phyloP scores from a whole-genome alignment of 768 basidiomycete species.

The Amanita molliuscula region DNA sequence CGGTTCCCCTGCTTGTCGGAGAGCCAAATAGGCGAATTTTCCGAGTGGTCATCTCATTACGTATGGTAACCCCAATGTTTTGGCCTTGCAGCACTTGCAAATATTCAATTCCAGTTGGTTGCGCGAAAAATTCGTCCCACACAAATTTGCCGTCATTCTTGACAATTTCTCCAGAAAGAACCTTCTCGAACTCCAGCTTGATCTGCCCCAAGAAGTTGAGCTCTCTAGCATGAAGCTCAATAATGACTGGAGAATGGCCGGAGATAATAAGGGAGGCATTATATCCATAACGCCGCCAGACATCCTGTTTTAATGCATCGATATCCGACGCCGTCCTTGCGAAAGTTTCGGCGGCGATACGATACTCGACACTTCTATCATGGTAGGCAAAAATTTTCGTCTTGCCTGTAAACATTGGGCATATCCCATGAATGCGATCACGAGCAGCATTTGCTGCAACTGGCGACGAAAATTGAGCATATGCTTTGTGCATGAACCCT shows the following conservation, averaged over 20 bases:
- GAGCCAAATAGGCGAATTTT: constrained; percentile 47
- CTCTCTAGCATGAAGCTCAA: constrained; percentile 43
- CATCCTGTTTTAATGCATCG: constrained; percentile 26
- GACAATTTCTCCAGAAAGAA: constrained; percentile 52
- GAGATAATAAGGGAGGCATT: constrained; percentile 15
- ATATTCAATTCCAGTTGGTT: constrained; percentile 30
- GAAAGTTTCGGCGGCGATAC: constrained; percentile 27
- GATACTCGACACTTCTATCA: constrained; percentile 39
- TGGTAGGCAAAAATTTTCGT: constrained; percentile 42
- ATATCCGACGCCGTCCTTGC: constrained; percentile 34
- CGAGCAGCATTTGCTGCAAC: constrained; percentile 43
- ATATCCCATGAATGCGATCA: constrained; percentile 33
- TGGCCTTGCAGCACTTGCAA: constrained; percentile 30
- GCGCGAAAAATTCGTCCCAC: constrained; percentile 59
- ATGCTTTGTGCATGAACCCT: constrained; percentile 38
- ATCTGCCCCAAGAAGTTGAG: constrained; percentile 40
- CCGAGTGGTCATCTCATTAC: constrained; percentile 28
- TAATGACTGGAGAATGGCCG: constrained; percentile 16
- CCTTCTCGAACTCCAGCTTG: constrained; percentile 51
- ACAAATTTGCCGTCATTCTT: constrained; percentile 36
- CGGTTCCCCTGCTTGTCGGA: constrained; percentile 25
- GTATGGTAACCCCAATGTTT: constrained; percentile 32
- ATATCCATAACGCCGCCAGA: constrained; percentile 18
- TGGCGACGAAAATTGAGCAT: constrained; percentile 44
- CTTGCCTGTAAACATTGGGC: constrained; percentile 33